Percentiles rank a stretch among this genome's conserved stretches.
Evolutionary conservation across 768 basidiomycete species (phyloP).

Genomic region (Sporobolomyces phaffii): DNA sequence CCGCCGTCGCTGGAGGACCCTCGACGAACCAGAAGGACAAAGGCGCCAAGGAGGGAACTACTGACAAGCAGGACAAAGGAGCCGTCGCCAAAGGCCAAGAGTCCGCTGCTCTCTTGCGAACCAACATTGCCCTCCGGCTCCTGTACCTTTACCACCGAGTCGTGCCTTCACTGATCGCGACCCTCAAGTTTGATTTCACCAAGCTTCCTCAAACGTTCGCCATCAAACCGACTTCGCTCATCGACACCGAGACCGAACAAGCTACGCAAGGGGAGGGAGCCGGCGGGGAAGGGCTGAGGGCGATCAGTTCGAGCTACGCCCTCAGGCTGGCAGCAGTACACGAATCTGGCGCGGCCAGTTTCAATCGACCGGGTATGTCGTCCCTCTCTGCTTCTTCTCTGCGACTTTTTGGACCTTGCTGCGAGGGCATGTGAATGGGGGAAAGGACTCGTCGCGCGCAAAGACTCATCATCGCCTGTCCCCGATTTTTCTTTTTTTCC

Average conservation of each 20-base stretch:
- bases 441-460: too few species aligned
- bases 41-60: neutral
- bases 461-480: too few species aligned
- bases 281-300: constrained; percentile 40
- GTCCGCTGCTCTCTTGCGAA: constrained; percentile 52
- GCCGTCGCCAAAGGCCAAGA: neutral
- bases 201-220: constrained; percentile 52
- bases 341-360: constrained; percentile 55
- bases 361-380: constrained; percentile 39
- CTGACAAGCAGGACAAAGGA: neutral
- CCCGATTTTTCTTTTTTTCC: neutral
- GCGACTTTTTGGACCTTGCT: too few species aligned
- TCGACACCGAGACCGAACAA: neutral
- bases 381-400: too few species aligned
- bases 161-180: constrained; percentile 65
- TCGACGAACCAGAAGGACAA: neutral
- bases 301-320: constrained; percentile 53
- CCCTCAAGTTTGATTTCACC: constrained; percentile 78
- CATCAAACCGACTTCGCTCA: neutral
- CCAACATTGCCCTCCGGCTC: constrained; percentile 72
- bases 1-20: neutral
- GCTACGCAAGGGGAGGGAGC: neutral
- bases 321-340: constrained; percentile 70
- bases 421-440: too few species aligned
- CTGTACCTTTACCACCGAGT: constrained; percentile 78